Base-by-base conservation (phyloP, 768 basidiomycete genomes). In the Tulasnella sp. region DNA sequence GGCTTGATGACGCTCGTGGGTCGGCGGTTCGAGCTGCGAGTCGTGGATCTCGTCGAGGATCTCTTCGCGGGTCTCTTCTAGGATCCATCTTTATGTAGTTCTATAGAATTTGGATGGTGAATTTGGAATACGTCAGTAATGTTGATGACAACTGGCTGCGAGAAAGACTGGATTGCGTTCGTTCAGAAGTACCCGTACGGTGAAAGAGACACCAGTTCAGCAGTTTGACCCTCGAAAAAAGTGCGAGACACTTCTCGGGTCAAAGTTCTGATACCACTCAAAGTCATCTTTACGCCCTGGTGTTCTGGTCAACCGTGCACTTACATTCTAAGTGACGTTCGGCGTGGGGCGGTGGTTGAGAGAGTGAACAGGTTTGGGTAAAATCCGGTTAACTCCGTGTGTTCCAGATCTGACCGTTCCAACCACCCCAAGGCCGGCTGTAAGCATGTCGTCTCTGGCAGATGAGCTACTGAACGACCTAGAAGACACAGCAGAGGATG, bases 131-230 rank as follows among this genome's bases (percentile, higher is more conserved):
- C 19, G 3, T 70, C 36, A 42, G 26, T 37, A 36, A 8, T 29
- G 29, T 34, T 73, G 19, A 19, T 44, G 17, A 59, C 52, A n/a
- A 17, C 65, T 37, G 66, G 47, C 22, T 26, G n/a, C 32, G 19
- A 62, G 8, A 41, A 39, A 52, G 16, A 40, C 19, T 69, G 62
- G 37, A 67, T 59, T 69, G 67, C 47, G 67, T 67, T 72, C 71
- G 26, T 81, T 94, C 92, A 94, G 91, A 87, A 94, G 92, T 94
- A 94, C 94, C 92, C 88, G 91, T 92, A 91, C 90, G 85, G 87
- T 82, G 83, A 77, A 74, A 78, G 71, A 81, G 90, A 92, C 92
- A 86, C 83, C 91, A 85, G 78, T 75, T 93, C 92, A 86, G 83
- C 91, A 85, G 78, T 75, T 85, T 85, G 82, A 90, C 88, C 90